Evolutionary conservation across 192 early-diverging fungal genomes (phyloP).

Genomic region (Gamsiella multidivaricata): DNA sequence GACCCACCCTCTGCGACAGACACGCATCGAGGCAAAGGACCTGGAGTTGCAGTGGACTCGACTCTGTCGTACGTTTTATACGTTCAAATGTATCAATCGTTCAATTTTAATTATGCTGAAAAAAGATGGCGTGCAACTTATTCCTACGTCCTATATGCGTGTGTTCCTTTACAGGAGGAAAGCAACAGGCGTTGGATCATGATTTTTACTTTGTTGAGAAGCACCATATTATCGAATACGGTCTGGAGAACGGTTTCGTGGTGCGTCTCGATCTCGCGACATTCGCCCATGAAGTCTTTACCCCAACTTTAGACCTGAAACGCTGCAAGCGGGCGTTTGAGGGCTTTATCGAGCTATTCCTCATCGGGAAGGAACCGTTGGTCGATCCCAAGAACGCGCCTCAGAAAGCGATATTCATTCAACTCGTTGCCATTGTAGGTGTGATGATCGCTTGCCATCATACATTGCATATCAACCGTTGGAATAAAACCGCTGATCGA

Average conservation of each 20-base stretch:
- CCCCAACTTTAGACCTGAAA: not conserved
- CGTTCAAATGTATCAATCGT: not conserved
- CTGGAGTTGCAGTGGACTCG: constrained; percentile 8
- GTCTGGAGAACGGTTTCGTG: not conserved
- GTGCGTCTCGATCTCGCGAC: constrained; percentile 22
- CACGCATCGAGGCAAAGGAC: not conserved
- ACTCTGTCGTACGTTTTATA: not conserved
- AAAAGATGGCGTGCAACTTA: no score
- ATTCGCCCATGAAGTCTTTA: constrained; percentile 8
- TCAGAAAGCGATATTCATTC: constrained; percentile 1
- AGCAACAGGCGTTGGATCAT: not conserved
- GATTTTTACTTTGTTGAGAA: constrained; percentile 1
- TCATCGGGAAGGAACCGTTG: not conserved
- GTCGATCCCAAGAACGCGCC: not conserved
- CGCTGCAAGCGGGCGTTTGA: not conserved
- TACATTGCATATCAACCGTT: no score
- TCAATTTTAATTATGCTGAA: no score
- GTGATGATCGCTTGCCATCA: no score
- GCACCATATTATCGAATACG: constrained; percentile 6
- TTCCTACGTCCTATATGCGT: no score
- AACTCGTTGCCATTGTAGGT: constrained; percentile 24
- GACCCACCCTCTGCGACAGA: not conserved
- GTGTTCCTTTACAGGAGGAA: constrained; percentile 23
- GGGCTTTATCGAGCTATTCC: constrained; percentile 7
- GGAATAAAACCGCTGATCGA: not conserved